These are phyloP conservation scores for Aspergillus nanangensis DNA, from an alignment of 495 filamentous ascomycete genomes.

Conservation along the genomic window DNA sequence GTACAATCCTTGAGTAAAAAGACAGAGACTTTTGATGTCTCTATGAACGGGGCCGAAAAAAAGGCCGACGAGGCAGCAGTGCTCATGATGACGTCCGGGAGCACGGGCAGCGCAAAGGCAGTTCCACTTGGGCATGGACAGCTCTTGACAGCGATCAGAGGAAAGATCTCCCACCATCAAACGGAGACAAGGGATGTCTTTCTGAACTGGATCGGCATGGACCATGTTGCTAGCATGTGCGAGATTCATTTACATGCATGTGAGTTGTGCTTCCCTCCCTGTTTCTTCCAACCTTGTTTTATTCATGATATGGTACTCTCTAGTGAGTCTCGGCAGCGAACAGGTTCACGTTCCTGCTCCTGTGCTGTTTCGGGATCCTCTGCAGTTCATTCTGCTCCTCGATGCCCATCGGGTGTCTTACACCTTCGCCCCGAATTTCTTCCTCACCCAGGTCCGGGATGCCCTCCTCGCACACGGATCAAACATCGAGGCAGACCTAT, in stretches of 20 bases:
- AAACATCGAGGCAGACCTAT: neutral
- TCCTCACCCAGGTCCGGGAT: neutral
- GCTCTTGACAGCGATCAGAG: neutral
- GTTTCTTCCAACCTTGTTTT: too few relatives aligned
- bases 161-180: too few relatives aligned
- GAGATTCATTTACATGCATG: conserved; percentile 48
- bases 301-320: too few relatives aligned
- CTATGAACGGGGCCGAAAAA: neutral
- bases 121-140: neutral
- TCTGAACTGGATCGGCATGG: conserved; percentile 46
- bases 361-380: neutral
- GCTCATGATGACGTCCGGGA: conserved; percentile 1
- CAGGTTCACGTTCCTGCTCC: neutral
- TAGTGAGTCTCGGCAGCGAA: conserved; percentile 24
- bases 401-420: neutral
- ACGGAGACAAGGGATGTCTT: too few relatives aligned
- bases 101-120: neutral
- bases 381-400: neutral
- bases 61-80: neutral
- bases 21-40: too few relatives aligned
- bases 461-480: neutral
- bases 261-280: too few relatives aligned
- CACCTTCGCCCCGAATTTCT: conserved; percentile 1
- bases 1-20: too few relatives aligned
- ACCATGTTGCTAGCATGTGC: conserved; percentile 48